Conservation (phyloP, 305 asterid species). For the Fraxinus sp. region DNA sequence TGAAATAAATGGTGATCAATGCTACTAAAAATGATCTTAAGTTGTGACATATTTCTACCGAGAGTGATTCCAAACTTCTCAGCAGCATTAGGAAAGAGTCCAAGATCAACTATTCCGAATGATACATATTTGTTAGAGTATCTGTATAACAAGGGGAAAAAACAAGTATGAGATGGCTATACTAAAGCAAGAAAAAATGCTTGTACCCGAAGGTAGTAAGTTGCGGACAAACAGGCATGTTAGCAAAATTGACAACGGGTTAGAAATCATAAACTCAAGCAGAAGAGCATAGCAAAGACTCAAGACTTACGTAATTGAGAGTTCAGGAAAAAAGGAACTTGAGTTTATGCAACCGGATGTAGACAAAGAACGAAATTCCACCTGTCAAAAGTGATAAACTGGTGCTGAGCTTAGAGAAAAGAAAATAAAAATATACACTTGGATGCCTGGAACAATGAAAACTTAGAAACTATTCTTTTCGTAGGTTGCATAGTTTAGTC, state of each 20-base stretch:
- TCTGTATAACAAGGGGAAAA: conserved; percentile 37
- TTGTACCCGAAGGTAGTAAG: background rate
- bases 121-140: conserved; percentile 78
- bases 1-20: background rate
- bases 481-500: background rate
- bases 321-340: conserved; percentile 86
- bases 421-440: background rate
- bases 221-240: background rate
- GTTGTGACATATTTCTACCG: conserved; percentile 42
- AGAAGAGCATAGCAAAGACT: conserved; percentile 7
- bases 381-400: conserved; percentile 48
- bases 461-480: background rate
- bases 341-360: conserved; percentile 59
- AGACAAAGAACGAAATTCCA: conserved; percentile 76
- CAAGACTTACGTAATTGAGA: conserved; percentile 84
- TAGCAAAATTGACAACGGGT: background rate
- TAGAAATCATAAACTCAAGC: conserved; percentile 6
- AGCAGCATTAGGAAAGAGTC: conserved; percentile 95
- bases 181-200: background rate
- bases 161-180: conserved; percentile 24
- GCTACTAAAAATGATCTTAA: conserved; percentile 11
- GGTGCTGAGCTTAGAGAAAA: conserved; percentile 9
- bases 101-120: conserved; percentile 85
- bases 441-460: background rate
- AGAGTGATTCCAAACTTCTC: conserved; percentile 80